Evolutionary conservation across 106 monocot species (phyloP).

Genomic region (Allium fistulosum): DNA sequence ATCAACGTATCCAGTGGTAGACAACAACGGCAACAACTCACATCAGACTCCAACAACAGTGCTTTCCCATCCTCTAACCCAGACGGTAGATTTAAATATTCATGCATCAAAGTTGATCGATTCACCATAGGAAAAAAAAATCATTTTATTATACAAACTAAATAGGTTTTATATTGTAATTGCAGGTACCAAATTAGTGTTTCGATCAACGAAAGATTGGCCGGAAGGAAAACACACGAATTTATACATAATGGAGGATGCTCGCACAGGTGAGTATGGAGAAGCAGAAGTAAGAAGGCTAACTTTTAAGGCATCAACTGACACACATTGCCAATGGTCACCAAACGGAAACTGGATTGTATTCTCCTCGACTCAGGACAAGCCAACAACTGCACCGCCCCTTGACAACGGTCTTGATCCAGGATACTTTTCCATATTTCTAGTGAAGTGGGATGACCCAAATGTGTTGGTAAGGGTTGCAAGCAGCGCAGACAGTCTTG

Average conservation of each 20-base stretch:
- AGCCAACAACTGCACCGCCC: background rate
- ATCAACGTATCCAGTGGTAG: background rate
- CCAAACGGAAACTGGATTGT: conserved; percentile 2
- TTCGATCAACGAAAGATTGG: background rate
- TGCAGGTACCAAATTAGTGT: conserved; percentile 1
- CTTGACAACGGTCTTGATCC: background rate
- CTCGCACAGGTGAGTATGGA: background rate
- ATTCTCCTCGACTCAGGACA: background rate
- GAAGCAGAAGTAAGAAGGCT: background rate
- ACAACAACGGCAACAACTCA: background rate
- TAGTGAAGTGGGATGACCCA: conserved; percentile 2
- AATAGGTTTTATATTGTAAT: background rate
- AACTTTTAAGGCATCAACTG: background rate
- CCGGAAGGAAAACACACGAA: background rate
- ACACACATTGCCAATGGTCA: conserved; percentile 4
- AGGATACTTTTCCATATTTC: background rate
- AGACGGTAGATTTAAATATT: background rate
- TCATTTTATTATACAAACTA: background rate
- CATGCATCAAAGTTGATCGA: background rate
- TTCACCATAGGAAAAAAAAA: background rate
- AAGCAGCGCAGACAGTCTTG: background rate
- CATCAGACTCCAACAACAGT: background rate
- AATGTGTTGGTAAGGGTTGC: background rate
- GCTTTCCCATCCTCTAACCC: conserved; percentile 3
- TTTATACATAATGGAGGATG: conserved; percentile 3